Evolutionary conservation across 2,329 filamentous ascomycete genomes (phyloP).

Genomic region (Teratosphaeria gauchensis): DNA sequence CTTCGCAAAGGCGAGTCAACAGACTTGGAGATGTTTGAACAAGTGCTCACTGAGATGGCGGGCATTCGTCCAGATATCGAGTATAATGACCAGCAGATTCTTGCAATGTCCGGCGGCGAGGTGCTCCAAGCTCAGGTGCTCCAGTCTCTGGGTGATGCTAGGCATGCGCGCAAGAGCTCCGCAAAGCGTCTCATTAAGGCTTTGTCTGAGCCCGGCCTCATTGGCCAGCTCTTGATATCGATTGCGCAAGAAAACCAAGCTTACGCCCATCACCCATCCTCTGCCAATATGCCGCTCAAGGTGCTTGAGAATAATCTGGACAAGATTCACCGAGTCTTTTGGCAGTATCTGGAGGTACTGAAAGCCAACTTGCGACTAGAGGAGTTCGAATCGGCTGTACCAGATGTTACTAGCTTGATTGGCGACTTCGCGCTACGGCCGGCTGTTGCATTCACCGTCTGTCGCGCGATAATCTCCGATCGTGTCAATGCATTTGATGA

Average conservation of each 20-base stretch:
- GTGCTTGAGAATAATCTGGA: slow-evolving; percentile 80
- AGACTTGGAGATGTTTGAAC: slow-evolving; percentile 82
- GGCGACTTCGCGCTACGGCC: slow-evolving; percentile 70
- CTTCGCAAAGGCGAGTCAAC: slow-evolving; percentile 74
- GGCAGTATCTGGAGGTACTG: slow-evolving; percentile 82
- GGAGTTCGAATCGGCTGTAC: slow-evolving; percentile 71
- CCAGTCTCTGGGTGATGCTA: slow-evolving; percentile 68
- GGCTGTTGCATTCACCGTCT: slow-evolving; percentile 75
- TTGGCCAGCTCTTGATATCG: slow-evolving; percentile 74
- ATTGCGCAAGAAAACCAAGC: slow-evolving; percentile 83
- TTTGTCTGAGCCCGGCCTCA: slow-evolving; percentile 66
- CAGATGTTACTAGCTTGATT: slow-evolving; percentile 64
- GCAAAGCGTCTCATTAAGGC: slow-evolving; percentile 72
- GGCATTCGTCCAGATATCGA: slow-evolving; percentile 80
- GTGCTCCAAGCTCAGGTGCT: slow-evolving; percentile 71
- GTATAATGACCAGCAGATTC: slow-evolving; percentile 78
- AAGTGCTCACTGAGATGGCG: slow-evolving; percentile 85
- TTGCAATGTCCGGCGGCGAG: slow-evolving; percentile 80
- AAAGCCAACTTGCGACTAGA: slow-evolving; percentile 65
- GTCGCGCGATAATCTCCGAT: slow-evolving; percentile 62
- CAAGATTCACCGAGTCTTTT: slow-evolving; percentile 74
- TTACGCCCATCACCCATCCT: slow-evolving; percentile 67
- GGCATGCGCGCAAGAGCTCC: slow-evolving; percentile 57
- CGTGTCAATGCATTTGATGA: slow-evolving; percentile 43
- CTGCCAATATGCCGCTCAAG: slow-evolving; percentile 73